Evolutionary conservation across 2,329 filamentous ascomycete species (phyloP), one percentile per base, ranked within the genome.

Genomic region (Rhinocladiella mackenziei): DNA sequence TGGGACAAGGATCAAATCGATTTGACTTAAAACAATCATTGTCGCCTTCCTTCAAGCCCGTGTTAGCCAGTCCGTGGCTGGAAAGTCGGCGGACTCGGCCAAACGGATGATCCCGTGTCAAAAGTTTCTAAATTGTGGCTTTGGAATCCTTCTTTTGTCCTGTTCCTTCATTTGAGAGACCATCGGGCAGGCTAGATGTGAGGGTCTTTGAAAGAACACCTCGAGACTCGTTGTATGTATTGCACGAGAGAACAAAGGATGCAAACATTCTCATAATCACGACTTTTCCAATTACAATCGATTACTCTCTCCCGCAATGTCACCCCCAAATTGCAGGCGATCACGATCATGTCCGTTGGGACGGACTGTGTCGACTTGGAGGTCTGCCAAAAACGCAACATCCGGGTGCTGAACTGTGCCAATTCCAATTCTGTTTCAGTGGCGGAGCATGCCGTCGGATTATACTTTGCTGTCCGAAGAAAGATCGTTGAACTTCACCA

Each of bases 381-480:
- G 3, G 65, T 65, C 23, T 67, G 64, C 47, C 58, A 60, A 35
- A 58, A 61, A 43, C 62, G 67, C 19, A 66, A 66, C 18, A 64
- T 75, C 37, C 58, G 62, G 11, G 63, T 74, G 19, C 63, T 62
- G 40, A 71, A 72, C 37, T 67, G 64, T 25, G 69, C 70, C 4
- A 63, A 60, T 9, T 65, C 70, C 13, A 72, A 72, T 38, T 61
- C 70, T 18, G 65, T 70, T 30, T 56, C 66, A 23, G 70, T 73
- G 6, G 64, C 64, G 19, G 71, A 74, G 54, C 71, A 74, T 61
- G 71, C 71, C 4, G 64, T 74, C 36, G 68, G 66, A 25, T 51
- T 74, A 41, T 73, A 71, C 55, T 71, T 70, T 50, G 67, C 70
- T 5, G 60, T 69, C 7, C 60, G 70, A 39, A 58, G 70, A 38